Evolutionary conservation across 2,329 filamentous ascomycete species (phyloP).

Genomic region (Raffaelea arxii): DNA sequence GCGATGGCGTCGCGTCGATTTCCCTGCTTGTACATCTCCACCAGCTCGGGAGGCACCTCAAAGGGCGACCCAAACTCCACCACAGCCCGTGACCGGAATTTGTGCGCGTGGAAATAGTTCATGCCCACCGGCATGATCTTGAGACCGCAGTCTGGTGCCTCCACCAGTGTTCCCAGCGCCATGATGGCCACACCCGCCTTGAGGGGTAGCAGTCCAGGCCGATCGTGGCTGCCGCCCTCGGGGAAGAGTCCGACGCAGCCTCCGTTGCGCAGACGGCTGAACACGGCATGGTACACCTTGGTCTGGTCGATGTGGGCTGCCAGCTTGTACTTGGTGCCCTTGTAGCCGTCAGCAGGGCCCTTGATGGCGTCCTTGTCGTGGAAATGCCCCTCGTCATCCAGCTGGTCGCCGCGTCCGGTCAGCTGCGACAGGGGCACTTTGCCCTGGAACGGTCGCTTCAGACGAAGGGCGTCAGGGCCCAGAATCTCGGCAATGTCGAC

Average conservation of each 20-base stretch:
- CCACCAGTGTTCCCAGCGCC: slow-evolving; percentile 82
- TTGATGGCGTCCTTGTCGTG: slow-evolving; percentile 39
- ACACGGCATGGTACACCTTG: slow-evolving; percentile 87
- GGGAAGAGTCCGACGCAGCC: slow-evolving; percentile 96
- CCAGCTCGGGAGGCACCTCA: slow-evolving; percentile 71
- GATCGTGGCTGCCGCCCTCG: slow-evolving; percentile 91
- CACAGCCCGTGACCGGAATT: slow-evolving; percentile 91
- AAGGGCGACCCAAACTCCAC: slow-evolving; percentile 90
- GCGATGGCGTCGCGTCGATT: slow-evolving; percentile 81
- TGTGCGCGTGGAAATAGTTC: slow-evolving; percentile 99
- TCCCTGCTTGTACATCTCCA: slow-evolving; percentile 75
- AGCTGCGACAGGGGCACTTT: slow-evolving; percentile 67
- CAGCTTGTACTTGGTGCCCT: slow-evolving; percentile 75
- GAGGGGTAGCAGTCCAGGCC: slow-evolving; percentile 79
- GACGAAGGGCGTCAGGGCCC: slow-evolving; percentile 67
- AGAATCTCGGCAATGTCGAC: slow-evolving; percentile 76
- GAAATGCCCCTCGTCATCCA: slow-evolving; percentile 57
- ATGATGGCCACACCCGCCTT: slow-evolving; percentile 98
- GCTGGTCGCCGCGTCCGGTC: slow-evolving; percentile 59
- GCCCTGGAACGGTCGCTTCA: slow-evolving; percentile 83
- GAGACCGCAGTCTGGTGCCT: slow-evolving; percentile 76
- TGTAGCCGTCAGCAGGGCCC: slow-evolving; percentile 50
- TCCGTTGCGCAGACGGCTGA: slow-evolving; percentile 67
- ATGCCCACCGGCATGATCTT: slow-evolving; percentile 96
- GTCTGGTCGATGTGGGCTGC: slow-evolving; percentile 92